These are phyloP conservation scores for Letharia lupina DNA, from an alignment of 495 filamentous ascomycete genomes.

Conservation along the genomic window DNA sequence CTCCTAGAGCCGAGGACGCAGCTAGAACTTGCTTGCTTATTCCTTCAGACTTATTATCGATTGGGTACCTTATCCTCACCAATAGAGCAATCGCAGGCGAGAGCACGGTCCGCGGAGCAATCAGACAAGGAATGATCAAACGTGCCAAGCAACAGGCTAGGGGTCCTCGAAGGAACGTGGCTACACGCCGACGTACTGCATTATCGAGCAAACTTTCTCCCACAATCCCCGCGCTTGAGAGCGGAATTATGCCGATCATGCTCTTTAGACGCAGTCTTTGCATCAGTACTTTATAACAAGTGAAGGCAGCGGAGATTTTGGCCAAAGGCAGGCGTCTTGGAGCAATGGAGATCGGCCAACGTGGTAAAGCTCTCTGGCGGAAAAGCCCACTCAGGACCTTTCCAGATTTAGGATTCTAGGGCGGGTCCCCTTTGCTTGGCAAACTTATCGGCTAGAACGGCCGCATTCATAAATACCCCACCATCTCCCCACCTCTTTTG, in stretches of 20 bases:
- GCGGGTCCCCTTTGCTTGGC: not conserved
- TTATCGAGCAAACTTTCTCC: conserved; percentile 6
- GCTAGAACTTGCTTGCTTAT: no score
- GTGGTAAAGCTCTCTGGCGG: no score
- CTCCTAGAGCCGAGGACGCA: no score
- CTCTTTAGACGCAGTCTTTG: not conserved
- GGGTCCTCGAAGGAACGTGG: not conserved
- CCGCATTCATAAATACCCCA: conserved; percentile 2
- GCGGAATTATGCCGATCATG: not conserved
- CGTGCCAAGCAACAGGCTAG: not conserved
- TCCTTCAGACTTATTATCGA: no score
- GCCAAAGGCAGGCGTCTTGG: no score
- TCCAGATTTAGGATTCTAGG: not conserved
- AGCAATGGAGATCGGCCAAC: no score
- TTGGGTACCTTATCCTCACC: no score
- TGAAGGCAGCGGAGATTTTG: not conserved
- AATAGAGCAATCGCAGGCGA: no score
- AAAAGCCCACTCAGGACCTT: not conserved
- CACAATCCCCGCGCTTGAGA: not conserved
- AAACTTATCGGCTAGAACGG: not conserved
- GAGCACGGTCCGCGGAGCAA: not conserved
- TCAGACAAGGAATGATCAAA: not conserved
- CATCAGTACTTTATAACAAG: not conserved
- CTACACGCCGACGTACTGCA: conserved; percentile 1
- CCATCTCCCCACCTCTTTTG: not conserved